These are phyloP conservation scores for Phytophthora macrochlamydospora DNA, from an alignment of 352 stramenopile genomes.

Conservation along the genomic window DNA sequence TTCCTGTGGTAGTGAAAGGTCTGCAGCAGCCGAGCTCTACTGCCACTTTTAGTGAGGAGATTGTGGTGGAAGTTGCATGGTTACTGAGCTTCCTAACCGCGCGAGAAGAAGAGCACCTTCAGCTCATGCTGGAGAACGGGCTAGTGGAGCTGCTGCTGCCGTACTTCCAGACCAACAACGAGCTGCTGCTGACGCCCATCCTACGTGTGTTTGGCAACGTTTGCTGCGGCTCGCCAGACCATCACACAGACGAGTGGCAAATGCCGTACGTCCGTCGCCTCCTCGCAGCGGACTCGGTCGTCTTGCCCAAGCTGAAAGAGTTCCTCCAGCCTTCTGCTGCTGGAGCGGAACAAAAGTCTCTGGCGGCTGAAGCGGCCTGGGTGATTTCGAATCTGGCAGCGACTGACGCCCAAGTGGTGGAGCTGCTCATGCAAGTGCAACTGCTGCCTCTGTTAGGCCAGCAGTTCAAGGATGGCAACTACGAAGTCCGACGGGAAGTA, in stretches of 20 bases:
- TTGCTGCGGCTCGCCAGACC: conserved; percentile 67
- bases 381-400: conserved; percentile 81
- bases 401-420: conserved; percentile 54
- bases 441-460: conserved; percentile 61
- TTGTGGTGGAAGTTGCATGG: conserved; percentile 85
- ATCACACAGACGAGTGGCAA: conserved; percentile 79
- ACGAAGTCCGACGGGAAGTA: conserved; percentile 74
- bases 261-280: conserved; percentile 60
- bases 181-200: conserved; percentile 72
- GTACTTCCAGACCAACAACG: conserved; percentile 63
- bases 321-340: conserved; percentile 47
- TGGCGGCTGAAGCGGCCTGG: conserved; percentile 73
- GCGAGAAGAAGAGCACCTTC: conserved; percentile 72
- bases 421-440: conserved; percentile 53
- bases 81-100: conserved; percentile 88
- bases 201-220: conserved; percentile 84
- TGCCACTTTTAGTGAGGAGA: conserved; percentile 46
- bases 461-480: conserved; percentile 67
- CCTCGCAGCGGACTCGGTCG: conserved; percentile 49
- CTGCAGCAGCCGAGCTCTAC: conserved; percentile 34
- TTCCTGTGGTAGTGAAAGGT: conserved; percentile 49
- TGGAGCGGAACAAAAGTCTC: conserved; percentile 29
- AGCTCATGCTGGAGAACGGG: conserved; percentile 64
- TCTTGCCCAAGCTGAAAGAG: conserved; percentile 60
- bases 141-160: conserved; percentile 61